Percentiles rank a stretch among this genome's conserved stretches.
Conservation (phyloP, 2,329 filamentous ascomycete species). For the Hymenoscyphus linearis region DNA sequence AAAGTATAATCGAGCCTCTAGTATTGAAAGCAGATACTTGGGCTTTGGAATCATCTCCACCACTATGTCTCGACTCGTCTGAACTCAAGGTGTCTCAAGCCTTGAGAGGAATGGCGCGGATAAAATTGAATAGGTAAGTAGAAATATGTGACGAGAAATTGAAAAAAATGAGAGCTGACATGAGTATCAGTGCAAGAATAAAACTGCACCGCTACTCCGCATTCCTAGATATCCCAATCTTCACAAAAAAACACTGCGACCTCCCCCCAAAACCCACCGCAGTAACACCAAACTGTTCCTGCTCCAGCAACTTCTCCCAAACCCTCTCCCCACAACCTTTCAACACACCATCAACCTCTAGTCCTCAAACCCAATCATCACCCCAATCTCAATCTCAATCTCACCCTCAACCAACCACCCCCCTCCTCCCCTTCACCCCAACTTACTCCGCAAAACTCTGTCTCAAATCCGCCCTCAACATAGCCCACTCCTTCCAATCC, state of each 20-base stretch:
- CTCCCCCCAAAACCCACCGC: constrained; percentile 23
- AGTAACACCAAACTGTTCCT: constrained; percentile 13
- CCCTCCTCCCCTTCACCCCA: constrained; percentile 39
- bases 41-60: constrained; percentile 29
- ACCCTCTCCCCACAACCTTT: constrained; percentile 9
- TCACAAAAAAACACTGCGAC: constrained; percentile 45
- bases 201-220: constrained; percentile 48
- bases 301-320: constrained; percentile 17
- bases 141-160: neutral
- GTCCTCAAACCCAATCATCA: neutral
- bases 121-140: constrained; percentile 43
- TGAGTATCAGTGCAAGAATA: constrained; percentile 40
- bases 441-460: constrained; percentile 46
- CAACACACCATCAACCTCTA: constrained; percentile 3
- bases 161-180: neutral
- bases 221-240: constrained; percentile 46
- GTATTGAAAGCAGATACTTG: constrained; percentile 22
- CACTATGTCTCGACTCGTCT: constrained; percentile 27
- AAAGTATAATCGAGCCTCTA: constrained; percentile 23
- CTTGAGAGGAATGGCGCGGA: constrained; percentile 42
- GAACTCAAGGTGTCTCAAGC: constrained; percentile 41
- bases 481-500: constrained; percentile 41
- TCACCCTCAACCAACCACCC: constrained; percentile 3
- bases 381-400: neutral
- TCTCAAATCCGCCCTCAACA: constrained; percentile 43